Base-by-base conservation (phyloP, 345 rosid genomes). In the Durio zibethinus region DNA sequence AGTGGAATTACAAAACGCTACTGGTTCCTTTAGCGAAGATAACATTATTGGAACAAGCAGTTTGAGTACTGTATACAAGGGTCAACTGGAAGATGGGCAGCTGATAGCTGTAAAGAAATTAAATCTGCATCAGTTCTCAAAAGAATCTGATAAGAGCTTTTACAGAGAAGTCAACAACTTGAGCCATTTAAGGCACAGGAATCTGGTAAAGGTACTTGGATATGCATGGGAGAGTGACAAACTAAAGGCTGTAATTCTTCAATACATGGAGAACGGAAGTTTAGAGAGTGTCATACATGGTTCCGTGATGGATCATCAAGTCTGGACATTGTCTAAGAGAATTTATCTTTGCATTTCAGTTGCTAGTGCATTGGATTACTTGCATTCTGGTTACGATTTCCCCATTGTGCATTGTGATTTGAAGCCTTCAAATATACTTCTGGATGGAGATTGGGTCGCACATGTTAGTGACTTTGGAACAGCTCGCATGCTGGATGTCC, bases 391-490 rank as follows among this genome's bases (percentile, higher is more conserved):
- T 3, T 91, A 88, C 23, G 95, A 72, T 54, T 82, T 85, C 76
- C 97, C 98, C 31, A 85, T 93, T 45, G 91, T 91, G 47, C 98
- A 94, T 67, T 89, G 98, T 11, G 97, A 94, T 84, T 71, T 94
- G 82, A 94, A 94, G 85, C 98, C 97, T 53, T 88, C 97, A 48
- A 94, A 94, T 82, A 66, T 94, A 80, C 91, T 93, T 48, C 72
- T 94, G 71, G 91, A 93, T 80, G 81, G 80, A 52, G 83, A 88
- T 6, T 86, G 91, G 83, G 85, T 85, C 11, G 92, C 94, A 35
- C 93, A 90, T 79, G 97, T 93, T n/a, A 89, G 98, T 31, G 98
- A 94, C 80, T 94, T 94, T n/a, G 98, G 98, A 59, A 94, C 98
- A 21, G 94, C 97, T 72, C 86, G 95, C 56, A 91, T 94, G 67